A percentile compares a stretch with the other conserved stretches of the same genome.
phyloP scores from a whole-genome alignment of 192 early-diverging fungal species.

The Gonapodya sp. region DNA sequence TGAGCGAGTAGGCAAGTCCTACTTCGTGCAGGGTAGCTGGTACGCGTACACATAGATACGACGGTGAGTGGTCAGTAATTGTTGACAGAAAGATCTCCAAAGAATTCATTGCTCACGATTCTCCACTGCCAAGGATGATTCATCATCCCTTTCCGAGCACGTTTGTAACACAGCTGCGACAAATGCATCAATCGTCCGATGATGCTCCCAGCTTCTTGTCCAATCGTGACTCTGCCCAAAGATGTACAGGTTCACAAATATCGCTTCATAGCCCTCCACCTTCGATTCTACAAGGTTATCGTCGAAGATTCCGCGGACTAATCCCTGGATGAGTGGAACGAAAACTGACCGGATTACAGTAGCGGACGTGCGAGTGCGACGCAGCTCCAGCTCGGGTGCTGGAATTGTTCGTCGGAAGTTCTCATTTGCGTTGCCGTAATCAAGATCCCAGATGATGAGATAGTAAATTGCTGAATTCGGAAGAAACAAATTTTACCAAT shows the following conservation, averaged over 20 bases:
- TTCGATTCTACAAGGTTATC: slow-evolving; percentile 13
- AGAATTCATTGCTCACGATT: neutral
- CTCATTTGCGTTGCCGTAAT: slow-evolving; percentile 33
- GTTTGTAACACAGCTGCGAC: slow-evolving; percentile 23
- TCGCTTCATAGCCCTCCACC: slow-evolving; percentile 25
- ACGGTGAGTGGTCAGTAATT: neutral
- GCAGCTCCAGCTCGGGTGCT: slow-evolving; percentile 14
- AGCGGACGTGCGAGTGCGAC: slow-evolving; percentile 20
- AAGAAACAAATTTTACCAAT: no score
- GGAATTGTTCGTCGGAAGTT: slow-evolving; percentile 24
- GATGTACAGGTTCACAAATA: slow-evolving; percentile 29
- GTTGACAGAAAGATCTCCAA: neutral
- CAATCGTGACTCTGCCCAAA: slow-evolving; percentile 31
- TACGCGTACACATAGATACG: no score
- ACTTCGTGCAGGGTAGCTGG: slow-evolving; percentile 28
- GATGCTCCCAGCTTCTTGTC: slow-evolving; percentile 27
- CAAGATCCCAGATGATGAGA: slow-evolving; percentile 31
- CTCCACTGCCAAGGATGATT: slow-evolving; percentile 20
- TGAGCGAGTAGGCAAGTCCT: slow-evolving; percentile 27
- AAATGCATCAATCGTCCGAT: slow-evolving; percentile 26
- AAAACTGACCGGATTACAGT: slow-evolving; percentile 19
- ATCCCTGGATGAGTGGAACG: slow-evolving; percentile 24
- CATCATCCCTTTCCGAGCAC: slow-evolving; percentile 11
- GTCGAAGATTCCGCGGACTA: slow-evolving; percentile 23
- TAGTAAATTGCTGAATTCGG: slow-evolving; percentile 23